Evolutionary conservation across 164 flowering plant genomes (phyloP).

Genomic region (Kingdonia uniflora): DNA sequence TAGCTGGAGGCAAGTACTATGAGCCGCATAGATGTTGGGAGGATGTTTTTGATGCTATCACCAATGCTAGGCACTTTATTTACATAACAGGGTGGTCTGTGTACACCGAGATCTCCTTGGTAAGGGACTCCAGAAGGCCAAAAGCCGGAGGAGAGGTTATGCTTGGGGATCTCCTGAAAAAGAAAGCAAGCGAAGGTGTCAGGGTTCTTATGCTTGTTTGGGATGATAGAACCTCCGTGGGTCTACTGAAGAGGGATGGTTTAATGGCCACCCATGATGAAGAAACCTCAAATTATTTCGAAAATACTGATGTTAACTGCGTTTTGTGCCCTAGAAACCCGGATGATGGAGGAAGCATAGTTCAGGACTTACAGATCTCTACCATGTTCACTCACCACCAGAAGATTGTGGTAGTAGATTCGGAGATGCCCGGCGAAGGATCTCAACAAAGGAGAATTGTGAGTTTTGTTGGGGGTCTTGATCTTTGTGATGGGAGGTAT

Average conservation of each 20-base stretch:
- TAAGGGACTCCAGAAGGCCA: constrained; percentile 51
- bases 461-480: constrained; percentile 70
- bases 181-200: constrained; percentile 70
- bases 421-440: constrained; percentile 28
- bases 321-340: constrained; percentile 72
- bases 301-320: constrained; percentile 45
- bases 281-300: constrained; percentile 49
- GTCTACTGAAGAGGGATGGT: constrained; percentile 49
- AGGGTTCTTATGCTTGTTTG: constrained; percentile 77
- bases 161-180: constrained; percentile 66
- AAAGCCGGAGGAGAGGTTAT: constrained; percentile 47
- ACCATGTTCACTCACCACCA: constrained; percentile 88
- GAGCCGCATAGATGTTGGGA: constrained; percentile 75
- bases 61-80: constrained; percentile 54
- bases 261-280: constrained; percentile 77
- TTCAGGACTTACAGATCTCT: constrained; percentile 49
- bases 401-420: constrained; percentile 58
- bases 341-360: constrained; percentile 43
- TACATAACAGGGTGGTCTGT: constrained; percentile 86
- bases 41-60: constrained; percentile 65
- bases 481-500: constrained; percentile 73
- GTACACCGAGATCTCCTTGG: constrained; percentile 46
- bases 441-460: constrained; percentile 42
- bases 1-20: constrained; percentile 39
- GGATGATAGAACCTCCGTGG: constrained; percentile 73